Evolutionary conservation across 257 asterid genomes (phyloP).

Genomic region (Asclepias syriaca): DNA sequence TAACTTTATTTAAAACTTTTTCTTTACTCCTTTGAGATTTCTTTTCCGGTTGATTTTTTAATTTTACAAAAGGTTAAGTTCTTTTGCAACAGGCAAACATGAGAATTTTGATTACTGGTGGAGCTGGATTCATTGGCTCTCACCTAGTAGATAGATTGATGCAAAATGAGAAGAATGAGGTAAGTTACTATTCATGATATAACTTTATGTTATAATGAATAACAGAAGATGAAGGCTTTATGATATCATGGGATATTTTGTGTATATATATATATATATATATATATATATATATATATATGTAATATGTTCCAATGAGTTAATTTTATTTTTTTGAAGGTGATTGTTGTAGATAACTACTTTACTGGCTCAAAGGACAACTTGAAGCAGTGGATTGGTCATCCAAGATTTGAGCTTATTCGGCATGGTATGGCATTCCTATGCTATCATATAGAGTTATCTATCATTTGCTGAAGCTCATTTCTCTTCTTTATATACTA

Average conservation of each 20-base stretch:
- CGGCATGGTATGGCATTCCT: conserved; percentile 64
- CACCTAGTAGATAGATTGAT: conserved; percentile 91
- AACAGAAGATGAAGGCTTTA: neutral
- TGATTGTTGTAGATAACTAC: conserved; percentile 87
- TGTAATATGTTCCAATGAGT: neutral
- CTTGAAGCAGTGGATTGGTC: conserved; percentile 89
- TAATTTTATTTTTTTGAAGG: conserved; percentile 29
- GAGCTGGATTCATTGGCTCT: conserved; percentile 99
- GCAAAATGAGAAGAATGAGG: conserved; percentile 97
- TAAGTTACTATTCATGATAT: conserved; percentile 16
- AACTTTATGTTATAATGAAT: neutral
- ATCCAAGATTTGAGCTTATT: conserved; percentile 94
- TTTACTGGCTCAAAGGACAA: conserved; percentile 98
- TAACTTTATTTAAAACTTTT: neutral
- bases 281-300: neutral
- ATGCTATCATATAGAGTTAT: neutral
- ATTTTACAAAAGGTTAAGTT: neutral
- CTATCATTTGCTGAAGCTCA: neutral
- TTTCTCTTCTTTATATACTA: neutral
- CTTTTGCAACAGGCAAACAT: conserved; percentile 65
- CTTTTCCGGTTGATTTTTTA: neutral
- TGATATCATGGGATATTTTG: neutral
- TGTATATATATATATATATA: neutral
- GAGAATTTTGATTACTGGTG: conserved; percentile 97
- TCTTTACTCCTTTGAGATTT: neutral